phyloP scores from a whole-genome alignment of 257 asterid genomes.

The Lithospermum erythrorhizon region DNA sequence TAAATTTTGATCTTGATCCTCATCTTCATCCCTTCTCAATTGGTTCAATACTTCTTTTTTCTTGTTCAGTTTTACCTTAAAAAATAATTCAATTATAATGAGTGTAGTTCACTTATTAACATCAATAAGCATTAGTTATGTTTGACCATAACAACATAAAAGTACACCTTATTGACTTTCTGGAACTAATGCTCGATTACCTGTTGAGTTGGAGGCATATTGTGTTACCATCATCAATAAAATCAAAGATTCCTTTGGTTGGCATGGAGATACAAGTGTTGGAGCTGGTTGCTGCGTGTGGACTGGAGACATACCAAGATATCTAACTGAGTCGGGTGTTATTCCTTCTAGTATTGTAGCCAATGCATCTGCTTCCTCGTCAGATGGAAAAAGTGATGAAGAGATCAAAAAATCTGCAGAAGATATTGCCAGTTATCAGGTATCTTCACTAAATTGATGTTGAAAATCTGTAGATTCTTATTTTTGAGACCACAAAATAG shows the following conservation, averaged over 20 bases:
- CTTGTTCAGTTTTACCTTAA: too few relatives aligned
- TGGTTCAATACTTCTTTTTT: too few relatives aligned
- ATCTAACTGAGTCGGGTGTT: constrained; percentile 29
- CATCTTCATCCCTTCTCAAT: too few relatives aligned
- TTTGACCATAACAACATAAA: too few relatives aligned
- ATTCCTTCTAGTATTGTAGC: constrained; percentile 17
- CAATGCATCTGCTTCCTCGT: constrained; percentile 25
- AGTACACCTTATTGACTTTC: background rate
- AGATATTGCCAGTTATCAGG: constrained; percentile 91
- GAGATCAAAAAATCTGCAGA: constrained; percentile 44
- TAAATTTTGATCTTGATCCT: too few relatives aligned
- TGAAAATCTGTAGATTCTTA: too few relatives aligned
- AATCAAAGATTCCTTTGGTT: constrained; percentile 51
- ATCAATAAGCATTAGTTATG: too few relatives aligned
- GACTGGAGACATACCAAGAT: constrained; percentile 57
- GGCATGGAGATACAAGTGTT: constrained; percentile 59
- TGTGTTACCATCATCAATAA: constrained; percentile 41
- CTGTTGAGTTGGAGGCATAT: constrained; percentile 45
- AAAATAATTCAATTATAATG: too few relatives aligned
- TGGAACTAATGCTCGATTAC: constrained; percentile 10
- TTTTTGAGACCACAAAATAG: too few relatives aligned
- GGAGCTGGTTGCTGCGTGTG: constrained; percentile 38
- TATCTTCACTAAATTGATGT: constrained; percentile 11
- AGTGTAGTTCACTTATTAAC: too few relatives aligned
- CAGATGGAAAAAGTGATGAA: constrained; percentile 34